Conservation (phyloP, 2,329 filamentous ascomycete species). For the Diaporthe citri region DNA sequence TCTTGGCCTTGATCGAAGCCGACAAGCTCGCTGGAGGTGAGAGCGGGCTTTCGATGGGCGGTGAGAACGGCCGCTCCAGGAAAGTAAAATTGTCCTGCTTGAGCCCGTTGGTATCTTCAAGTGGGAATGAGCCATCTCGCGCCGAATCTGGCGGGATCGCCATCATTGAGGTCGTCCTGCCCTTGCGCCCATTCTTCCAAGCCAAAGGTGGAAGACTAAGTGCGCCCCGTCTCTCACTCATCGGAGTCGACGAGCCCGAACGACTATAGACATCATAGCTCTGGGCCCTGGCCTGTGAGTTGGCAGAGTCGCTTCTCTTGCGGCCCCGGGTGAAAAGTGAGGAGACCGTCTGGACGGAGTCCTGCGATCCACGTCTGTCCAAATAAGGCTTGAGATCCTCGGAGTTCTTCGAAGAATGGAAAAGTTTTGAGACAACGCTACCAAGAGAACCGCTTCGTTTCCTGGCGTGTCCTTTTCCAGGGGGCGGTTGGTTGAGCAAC, state of each 20-base stretch:
- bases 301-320: constrained; percentile 18
- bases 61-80: constrained; percentile 39
- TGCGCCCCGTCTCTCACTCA: constrained; percentile 30
- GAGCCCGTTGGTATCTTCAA: background rate
- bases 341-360: constrained; percentile 34
- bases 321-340: constrained; percentile 30
- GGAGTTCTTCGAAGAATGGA: constrained; percentile 32
- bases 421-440: constrained; percentile 35
- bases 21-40: constrained; percentile 41
- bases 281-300: constrained; percentile 23
- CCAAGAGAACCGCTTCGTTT: constrained; percentile 34
- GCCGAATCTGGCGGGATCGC: constrained; percentile 39
- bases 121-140: constrained; percentile 32
- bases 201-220: constrained; percentile 34
- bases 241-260: constrained; percentile 13
- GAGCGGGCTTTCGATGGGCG: constrained; percentile 30
- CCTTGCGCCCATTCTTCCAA: constrained; percentile 37
- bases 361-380: constrained; percentile 30
- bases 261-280: constrained; percentile 37
- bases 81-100: constrained; percentile 36
- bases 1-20: constrained; percentile 48
- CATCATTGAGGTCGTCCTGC: constrained; percentile 38
- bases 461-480: constrained; percentile 28
- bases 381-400: constrained; percentile 24
- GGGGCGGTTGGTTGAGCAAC: constrained; percentile 31